These are phyloP conservation scores for Raphanus hybrid DNA, from an alignment of 441 rosid species.

Conservation along the genomic window DNA sequence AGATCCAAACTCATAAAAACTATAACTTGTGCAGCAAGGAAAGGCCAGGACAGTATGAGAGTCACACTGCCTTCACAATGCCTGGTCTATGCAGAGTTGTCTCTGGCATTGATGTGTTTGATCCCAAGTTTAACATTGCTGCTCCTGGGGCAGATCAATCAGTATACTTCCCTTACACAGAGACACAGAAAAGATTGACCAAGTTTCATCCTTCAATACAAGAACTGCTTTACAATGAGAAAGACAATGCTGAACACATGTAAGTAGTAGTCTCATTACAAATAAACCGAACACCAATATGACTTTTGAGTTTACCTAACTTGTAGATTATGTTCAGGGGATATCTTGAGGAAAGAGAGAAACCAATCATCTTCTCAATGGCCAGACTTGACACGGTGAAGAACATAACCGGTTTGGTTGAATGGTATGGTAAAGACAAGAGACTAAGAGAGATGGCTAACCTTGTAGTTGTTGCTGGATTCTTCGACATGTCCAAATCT, in stretches of 20 bases:
- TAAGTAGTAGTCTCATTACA: conserved; percentile 41
- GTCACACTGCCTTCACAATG: conserved; percentile 81
- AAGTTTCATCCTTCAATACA: conserved; percentile 73
- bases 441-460: conserved; percentile 75
- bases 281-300: background rate
- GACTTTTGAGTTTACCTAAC: background rate
- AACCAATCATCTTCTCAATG: conserved; percentile 94
- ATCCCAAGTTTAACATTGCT: conserved; percentile 91
- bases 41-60: conserved; percentile 89
- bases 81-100: conserved; percentile 88
- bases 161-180: conserved; percentile 79
- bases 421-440: conserved; percentile 88
- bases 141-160: conserved; percentile 96
- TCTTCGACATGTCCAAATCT: conserved; percentile 76
- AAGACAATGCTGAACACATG: conserved; percentile 79
- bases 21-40: conserved; percentile 55
- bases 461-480: conserved; percentile 89
- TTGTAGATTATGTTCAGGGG: conserved; percentile 53
- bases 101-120: conserved; percentile 88
- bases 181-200: conserved; percentile 53
- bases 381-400: conserved; percentile 91
- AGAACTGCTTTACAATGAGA: conserved; percentile 67
- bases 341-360: conserved; percentile 69
- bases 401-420: conserved; percentile 84
- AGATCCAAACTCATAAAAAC: background rate